Evolutionary conservation across 2,329 filamentous ascomycete genomes (phyloP), one percentile per base, ranked within the genome.

Genomic region (Calonectria pseudoturangicola): DNA sequence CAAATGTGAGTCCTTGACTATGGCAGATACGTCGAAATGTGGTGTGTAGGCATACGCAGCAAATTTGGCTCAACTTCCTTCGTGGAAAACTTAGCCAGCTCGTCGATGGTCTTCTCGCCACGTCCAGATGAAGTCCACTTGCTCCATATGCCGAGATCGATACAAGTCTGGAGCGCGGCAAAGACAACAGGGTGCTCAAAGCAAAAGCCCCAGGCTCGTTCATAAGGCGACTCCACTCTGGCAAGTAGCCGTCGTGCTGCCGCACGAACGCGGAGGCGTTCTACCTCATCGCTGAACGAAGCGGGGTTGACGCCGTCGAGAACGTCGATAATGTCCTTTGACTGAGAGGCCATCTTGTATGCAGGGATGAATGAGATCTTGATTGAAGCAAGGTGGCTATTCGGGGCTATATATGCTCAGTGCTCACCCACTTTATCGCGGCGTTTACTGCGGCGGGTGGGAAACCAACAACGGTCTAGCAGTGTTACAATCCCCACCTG

Each of bases 121-220:
- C 69, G 73, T 7, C 71, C 69, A 0, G 58, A 28, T 0, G 28
- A 18, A 0, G 60, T 75, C 75, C 75, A 77, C 3, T 25, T 65
- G 10, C 71, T 71, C 75, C 75, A 77, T 3, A 77, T 45, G 0
- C 75, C 75, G 0, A 75, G 10, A 25, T 77, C 68, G 3, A 77
- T 75, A 0, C 64, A 30, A 1, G 69, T 75, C 28, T 77, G 75
- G 0, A 77, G 50, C 3, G 75, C 73, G 0, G 75, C 75, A 43
- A 72, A 72, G 0, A 75, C 75, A 15, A 66, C 75, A 0, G 75
- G 69, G 0, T 77, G 75, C 16, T 77, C 75, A 10, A 76, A 77
- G 16, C 73, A 75, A 27, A 77, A 77, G 0, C 75, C 75, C 75
- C 75, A 77, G 3, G 75, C 75, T 39, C 75, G 27, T 6, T 77